These are phyloP conservation scores for Malus hybrid DNA, from an alignment of 331 rosid genomes.

Conservation along the genomic window DNA sequence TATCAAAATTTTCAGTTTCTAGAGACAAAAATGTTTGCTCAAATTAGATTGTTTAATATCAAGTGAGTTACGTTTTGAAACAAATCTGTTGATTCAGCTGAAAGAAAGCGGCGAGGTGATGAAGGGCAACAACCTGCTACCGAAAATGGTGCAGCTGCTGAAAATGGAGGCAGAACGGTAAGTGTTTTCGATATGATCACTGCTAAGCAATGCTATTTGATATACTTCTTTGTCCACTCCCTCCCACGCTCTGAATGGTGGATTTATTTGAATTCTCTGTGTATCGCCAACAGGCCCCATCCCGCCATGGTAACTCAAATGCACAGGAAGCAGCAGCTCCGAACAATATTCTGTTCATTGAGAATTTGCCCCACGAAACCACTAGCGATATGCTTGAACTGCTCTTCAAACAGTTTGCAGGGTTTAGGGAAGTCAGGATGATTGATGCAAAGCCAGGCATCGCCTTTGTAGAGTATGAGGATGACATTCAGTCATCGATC, in stretches of 20 bases:
- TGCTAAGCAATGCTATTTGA: background rate
- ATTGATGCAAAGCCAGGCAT: slow-evolving; percentile 98
- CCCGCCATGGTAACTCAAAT: slow-evolving; percentile 53
- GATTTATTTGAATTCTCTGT: background rate
- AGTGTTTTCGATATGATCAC: slow-evolving; percentile 13
- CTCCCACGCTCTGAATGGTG: background rate
- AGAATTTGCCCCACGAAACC: slow-evolving; percentile 88
- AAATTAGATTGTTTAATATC: background rate
- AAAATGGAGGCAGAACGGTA: slow-evolving; percentile 74
- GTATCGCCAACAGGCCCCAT: slow-evolving; percentile 41
- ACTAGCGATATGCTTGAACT: slow-evolving; percentile 83
- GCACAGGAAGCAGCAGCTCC: slow-evolving; percentile 76
- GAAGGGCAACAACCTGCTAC: slow-evolving; percentile 49
- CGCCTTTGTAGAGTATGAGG: slow-evolving; percentile 89
- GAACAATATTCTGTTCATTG: slow-evolving; percentile 79
- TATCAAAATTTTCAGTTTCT: background rate
- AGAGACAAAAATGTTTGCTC: background rate
- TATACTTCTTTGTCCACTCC: background rate
- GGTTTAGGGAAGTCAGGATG: slow-evolving; percentile 93
- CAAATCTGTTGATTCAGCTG: slow-evolving; percentile 49
- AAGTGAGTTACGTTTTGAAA: background rate
- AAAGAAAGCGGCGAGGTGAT: slow-evolving; percentile 62
- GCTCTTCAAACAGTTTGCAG: slow-evolving; percentile 91
- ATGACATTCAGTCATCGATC: slow-evolving; percentile 84
- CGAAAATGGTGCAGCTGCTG: slow-evolving; percentile 59